Percentiles rank a stretch among this genome's conserved stretches.
These are phyloP conservation scores for Knoxdaviesia proteae DNA, from an alignment of 2,329 filamentous ascomycete species.

Conservation along the genomic window DNA sequence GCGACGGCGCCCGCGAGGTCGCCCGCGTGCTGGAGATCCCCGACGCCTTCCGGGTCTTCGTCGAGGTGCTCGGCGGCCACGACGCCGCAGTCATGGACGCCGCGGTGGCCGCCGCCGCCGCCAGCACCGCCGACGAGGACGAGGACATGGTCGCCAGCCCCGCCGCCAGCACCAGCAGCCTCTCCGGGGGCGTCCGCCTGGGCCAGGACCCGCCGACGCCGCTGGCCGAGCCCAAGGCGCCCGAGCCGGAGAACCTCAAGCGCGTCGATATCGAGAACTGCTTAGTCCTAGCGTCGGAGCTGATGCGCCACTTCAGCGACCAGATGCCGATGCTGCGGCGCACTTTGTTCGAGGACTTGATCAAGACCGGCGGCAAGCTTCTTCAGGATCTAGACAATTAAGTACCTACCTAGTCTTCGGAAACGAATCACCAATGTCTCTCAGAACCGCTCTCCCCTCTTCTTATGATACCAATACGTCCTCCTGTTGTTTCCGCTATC, in stretches of 20 bases:
- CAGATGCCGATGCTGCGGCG: constrained; percentile 13
- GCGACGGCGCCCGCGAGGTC: constrained; percentile 26
- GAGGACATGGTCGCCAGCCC: constrained; percentile 10
- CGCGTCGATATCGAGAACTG: constrained; percentile 25
- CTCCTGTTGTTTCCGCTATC: too few species aligned
- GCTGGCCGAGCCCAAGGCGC: constrained; percentile 1
- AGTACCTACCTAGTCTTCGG: too few species aligned
- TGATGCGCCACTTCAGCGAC: constrained; percentile 23
- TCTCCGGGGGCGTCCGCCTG: too few species aligned
- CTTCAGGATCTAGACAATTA: too few species aligned
- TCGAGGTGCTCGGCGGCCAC: constrained; percentile 26
- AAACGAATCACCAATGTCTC: too few species aligned
- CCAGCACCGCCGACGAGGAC: constrained; percentile 1
- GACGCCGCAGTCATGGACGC: constrained; percentile 1
- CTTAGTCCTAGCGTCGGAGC: constrained; percentile 33
- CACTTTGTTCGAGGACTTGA: too few species aligned
- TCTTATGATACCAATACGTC: too few species aligned
- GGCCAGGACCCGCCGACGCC: too few species aligned
- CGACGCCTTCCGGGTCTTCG: constrained; percentile 22
- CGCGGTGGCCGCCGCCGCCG: not conserved
- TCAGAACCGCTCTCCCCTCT: too few species aligned
- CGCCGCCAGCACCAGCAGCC: too few species aligned
- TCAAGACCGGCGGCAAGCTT: too few species aligned
- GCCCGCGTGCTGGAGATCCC: constrained; percentile 19
- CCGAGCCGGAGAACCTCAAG: not conserved